Conservation (phyloP, 148 eudicot species). For the Camellia lanceoleosa region DNA sequence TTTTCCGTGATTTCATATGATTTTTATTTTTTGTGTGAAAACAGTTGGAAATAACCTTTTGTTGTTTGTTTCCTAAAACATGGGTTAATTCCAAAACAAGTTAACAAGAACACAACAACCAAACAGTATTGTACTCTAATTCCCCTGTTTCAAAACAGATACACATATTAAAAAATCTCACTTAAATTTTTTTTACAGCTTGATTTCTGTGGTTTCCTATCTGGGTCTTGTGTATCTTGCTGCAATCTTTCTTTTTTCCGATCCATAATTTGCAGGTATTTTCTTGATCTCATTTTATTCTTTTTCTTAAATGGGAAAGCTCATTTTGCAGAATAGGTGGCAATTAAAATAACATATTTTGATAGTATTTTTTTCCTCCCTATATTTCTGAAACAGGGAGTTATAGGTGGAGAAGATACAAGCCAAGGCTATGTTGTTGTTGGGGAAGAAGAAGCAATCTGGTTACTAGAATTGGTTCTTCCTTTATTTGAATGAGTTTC, state of each 20-base stretch:
- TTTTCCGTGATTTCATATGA: no score
- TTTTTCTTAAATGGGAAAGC: background rate
- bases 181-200: conserved; percentile 37
- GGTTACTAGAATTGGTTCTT: conserved; percentile 58
- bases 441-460: conserved; percentile 78
- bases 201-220: conserved; percentile 61
- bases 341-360: no score
- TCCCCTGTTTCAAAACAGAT: conserved; percentile 1
- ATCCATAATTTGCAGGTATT: conserved; percentile 61
- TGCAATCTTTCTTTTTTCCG: conserved; percentile 56
- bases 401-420: conserved; percentile 20
- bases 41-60: no score
- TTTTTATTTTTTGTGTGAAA: no score
- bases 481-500: conserved; percentile 72
- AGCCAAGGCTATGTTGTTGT: conserved; percentile 34
- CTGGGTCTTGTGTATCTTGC: conserved; percentile 71
- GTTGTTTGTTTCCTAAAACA: no score
- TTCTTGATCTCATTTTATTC: background rate
- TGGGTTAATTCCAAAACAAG: no score
- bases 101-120: no score
- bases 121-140: background rate
- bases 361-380: background rate
- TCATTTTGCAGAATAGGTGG: no score
- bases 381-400: conserved; percentile 33
- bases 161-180: background rate